Base-by-base conservation (phyloP, 2,329 filamentous ascomycete genomes). In the Pyricularia sp. region DNA sequence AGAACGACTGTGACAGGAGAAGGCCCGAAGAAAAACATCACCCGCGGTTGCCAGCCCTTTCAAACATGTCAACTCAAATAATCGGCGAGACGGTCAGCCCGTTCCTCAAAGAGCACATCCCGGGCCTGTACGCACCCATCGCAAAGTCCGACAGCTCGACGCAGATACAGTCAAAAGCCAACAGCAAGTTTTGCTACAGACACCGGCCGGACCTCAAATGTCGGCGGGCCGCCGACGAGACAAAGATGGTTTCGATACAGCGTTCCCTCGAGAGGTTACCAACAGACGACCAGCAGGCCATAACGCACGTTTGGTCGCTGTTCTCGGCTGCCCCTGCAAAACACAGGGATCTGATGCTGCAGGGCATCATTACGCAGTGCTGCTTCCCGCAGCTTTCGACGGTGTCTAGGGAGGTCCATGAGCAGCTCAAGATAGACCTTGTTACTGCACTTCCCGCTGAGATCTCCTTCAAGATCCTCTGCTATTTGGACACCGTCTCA, bases 371-470 rank as follows among this genome's bases (percentile, higher is more conserved):
- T 67, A 89, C 93, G 0, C 93, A 97, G 75, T 97, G 93, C 76
- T 99, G 94, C 78, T 97, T 99, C 72, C 93, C 94, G 1, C 94
- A 99, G 72, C 85, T 99, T 7, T 97, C 94, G 35, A 93, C 90
- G 69, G 88, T 99, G 65, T 94, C 93, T 1, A 87, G 91, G 67
- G 90, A 92, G 69, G 90, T 99, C 60, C 89, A 91, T 68, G 93
- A 97, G 69, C 88, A 97, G 68, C 93, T 99, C 72, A 94, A 96
- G 75, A 97, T 99, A 78, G 94, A 99, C 77, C 99, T 97, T 73
- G 80, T 99, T 62, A 86, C 89, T 40, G 92, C 93, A 7, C 82
- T 99, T 0, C 94, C 94, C 5, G 84, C 88, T 55, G 94, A 99
- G 77, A 84, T 99, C 35, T 91, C 92, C 22, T 94, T 96, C 78